Percentiles rank a stretch among this genome's conserved stretches.
Evolutionary conservation across 306 rosid genomes (phyloP).

Genomic region (Geum urbanum): DNA sequence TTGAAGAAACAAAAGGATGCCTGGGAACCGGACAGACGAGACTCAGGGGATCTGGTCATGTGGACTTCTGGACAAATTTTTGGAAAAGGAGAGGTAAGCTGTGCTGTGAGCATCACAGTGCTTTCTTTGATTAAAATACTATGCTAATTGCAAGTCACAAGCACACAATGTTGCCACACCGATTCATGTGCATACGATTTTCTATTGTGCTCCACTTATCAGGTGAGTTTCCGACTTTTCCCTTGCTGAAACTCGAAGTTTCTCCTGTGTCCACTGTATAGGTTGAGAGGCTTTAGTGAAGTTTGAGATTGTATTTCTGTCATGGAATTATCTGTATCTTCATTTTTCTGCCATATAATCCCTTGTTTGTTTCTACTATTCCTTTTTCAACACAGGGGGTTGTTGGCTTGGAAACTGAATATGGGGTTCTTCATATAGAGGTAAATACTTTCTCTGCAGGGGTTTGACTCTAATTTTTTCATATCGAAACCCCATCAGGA

Average conservation of each 20-base stretch:
- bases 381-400: constrained; percentile 45
- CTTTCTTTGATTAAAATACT: background rate
- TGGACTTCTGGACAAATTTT: constrained; percentile 94
- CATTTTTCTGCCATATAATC: background rate
- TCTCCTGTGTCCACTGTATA: no score
- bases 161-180: background rate
- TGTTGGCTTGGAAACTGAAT: constrained; percentile 61
- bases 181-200: background rate
- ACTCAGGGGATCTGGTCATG: constrained; percentile 33
- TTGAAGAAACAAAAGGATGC: constrained; percentile 82
- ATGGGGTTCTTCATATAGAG: constrained; percentile 67
- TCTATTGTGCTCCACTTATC: no score
- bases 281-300: background rate
- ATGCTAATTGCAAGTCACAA: background rate
- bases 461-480: background rate
- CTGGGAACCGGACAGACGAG: constrained; percentile 61
- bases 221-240: background rate
- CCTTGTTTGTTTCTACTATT: background rate
- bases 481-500: background rate
- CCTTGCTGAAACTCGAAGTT: background rate
- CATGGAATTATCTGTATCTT: background rate
- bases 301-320: background rate
- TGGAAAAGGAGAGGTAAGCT: constrained; percentile 69
- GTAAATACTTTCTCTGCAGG: constrained; percentile 34
- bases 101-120: background rate